Percentiles rank a stretch among this genome's conserved stretches.
Conservation (phyloP, 2,329 filamentous ascomycete genomes). For the Aspergillus luchuensis region DNA sequence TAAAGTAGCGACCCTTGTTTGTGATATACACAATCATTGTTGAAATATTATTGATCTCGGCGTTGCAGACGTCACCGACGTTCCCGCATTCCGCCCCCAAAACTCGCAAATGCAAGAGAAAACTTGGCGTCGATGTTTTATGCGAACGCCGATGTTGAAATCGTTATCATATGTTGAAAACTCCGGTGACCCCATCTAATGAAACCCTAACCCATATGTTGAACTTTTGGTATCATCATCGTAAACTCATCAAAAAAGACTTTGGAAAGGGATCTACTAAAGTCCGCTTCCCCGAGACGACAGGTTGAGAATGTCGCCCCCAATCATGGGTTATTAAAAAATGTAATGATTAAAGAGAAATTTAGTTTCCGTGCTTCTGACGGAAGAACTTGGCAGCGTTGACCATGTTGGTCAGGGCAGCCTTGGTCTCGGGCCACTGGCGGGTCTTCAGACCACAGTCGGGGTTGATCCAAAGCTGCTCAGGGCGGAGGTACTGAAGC, state of each 20-base stretch:
- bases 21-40: slow-evolving; percentile 36
- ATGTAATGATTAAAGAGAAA: slow-evolving; percentile 10
- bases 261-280: slow-evolving; percentile 21
- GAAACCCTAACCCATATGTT: slow-evolving; percentile 45
- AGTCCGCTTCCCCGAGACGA: slow-evolving; percentile 33
- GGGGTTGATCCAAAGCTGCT: slow-evolving; percentile 99
- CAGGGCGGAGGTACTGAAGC: slow-evolving; percentile 93
- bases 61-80: slow-evolving; percentile 21
- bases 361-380: slow-evolving; percentile 66
- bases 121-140: slow-evolving; percentile 20
- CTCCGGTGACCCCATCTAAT: slow-evolving; percentile 41
- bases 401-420: slow-evolving; percentile 93
- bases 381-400: slow-evolving; percentile 97
- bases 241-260: slow-evolving; percentile 41
- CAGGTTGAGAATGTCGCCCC: slow-evolving; percentile 42
- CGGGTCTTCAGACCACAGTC: slow-evolving; percentile 99
- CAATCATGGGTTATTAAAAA: slow-evolving; percentile 27
- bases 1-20: slow-evolving; percentile 20
- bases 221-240: slow-evolving; percentile 48
- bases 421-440: slow-evolving; percentile 98
- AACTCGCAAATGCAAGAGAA: slow-evolving; percentile 18
- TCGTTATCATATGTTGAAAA: slow-evolving; percentile 48
- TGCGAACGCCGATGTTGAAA: slow-evolving; percentile 53
- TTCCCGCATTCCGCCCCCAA: slow-evolving; percentile 14
- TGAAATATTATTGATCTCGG: slow-evolving; percentile 36